Base-by-base conservation (phyloP, 2,329 filamentous ascomycete genomes). In the Scedosporium dehoogii region DNA sequence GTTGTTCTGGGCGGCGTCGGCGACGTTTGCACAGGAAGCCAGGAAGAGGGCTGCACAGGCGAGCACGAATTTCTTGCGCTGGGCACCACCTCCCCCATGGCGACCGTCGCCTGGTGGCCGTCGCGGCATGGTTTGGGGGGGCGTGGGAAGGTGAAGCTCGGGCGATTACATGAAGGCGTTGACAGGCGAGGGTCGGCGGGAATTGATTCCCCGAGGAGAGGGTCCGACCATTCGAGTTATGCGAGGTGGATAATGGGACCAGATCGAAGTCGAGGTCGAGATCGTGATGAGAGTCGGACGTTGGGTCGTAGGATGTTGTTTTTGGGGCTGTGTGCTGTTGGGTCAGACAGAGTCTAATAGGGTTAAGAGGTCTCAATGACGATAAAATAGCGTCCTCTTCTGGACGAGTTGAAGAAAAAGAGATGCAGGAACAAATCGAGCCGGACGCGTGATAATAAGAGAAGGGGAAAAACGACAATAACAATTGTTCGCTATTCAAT, bases 91-190 rank as follows among this genome's bases (percentile, higher is more conserved):
- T 61, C 59, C 48, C 44, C 59, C 48, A 55, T 61, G 74, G 76
- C 78, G 76, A 71, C 78, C 80, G 74, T 82, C 81, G 76, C 81
- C 82, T 70, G 80, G 80, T 73, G 84, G 84, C 79, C 84, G 83
- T 82, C 82, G 85, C 79, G 83, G 78, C 84, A 87, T 88, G 65
- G 48, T 23, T 42, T 6, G 27, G 12, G 29, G 29, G 27, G 10
- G 44, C 12, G 33, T 38, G 33, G 58, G 3, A 56, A n/a, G 41
- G 16, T 7, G 16, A 38, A 12, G 46, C 33, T 53, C 33, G 18
- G 55, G 60, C 53, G 60, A 62, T 62, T 41, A 62, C 60, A 62
- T 62, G 27, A 61, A 61, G 60, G 53, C 53, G 18, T 48, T 21
- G 7, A 33, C 51, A 7, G 21, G 23, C 48, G 29, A 33, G 21